Evolutionary conservation across 2,329 filamentous ascomycete species (phyloP).

Genomic region (Pseudogymnoascus sp.): DNA sequence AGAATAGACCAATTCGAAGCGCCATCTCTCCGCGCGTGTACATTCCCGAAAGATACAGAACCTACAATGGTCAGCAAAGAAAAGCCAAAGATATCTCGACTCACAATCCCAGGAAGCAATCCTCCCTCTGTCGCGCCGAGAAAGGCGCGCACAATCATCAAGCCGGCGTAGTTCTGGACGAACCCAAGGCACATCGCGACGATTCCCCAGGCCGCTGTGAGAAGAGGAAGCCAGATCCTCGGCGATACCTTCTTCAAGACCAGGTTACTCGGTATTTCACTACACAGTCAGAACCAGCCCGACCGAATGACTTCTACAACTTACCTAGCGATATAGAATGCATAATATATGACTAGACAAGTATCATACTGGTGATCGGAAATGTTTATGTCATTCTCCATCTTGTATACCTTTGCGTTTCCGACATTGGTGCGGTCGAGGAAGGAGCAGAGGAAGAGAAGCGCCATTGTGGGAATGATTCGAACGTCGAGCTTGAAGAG

Average conservation of each 20-base stretch:
- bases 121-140: constrained; percentile 57
- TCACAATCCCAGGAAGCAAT: constrained; percentile 55
- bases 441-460: constrained; percentile 57
- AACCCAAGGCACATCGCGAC: constrained; percentile 54
- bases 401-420: constrained; percentile 57
- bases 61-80: constrained; percentile 27
- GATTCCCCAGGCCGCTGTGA: constrained; percentile 57
- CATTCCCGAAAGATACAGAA: constrained; percentile 56
- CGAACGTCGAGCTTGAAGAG: constrained; percentile 47
- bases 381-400: constrained; percentile 50
- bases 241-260: constrained; percentile 45
- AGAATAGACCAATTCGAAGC: constrained; percentile 59
- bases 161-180: constrained; percentile 35
- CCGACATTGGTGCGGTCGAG: constrained; percentile 65
- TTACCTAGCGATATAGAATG: constrained; percentile 51
- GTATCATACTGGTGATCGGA: constrained; percentile 54
- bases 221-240: constrained; percentile 54
- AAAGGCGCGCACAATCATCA: constrained; percentile 51
- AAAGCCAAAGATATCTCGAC: constrained; percentile 11
- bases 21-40: constrained; percentile 39
- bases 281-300: constrained; percentile 13
- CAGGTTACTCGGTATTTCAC: constrained; percentile 47
- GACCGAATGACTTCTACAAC: constrained; percentile 9
- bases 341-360: constrained; percentile 56
- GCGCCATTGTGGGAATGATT: constrained; percentile 52